Conservation (phyloP, 1,284 basidiomycete species). For the Stygiomarasmius scandens region DNA sequence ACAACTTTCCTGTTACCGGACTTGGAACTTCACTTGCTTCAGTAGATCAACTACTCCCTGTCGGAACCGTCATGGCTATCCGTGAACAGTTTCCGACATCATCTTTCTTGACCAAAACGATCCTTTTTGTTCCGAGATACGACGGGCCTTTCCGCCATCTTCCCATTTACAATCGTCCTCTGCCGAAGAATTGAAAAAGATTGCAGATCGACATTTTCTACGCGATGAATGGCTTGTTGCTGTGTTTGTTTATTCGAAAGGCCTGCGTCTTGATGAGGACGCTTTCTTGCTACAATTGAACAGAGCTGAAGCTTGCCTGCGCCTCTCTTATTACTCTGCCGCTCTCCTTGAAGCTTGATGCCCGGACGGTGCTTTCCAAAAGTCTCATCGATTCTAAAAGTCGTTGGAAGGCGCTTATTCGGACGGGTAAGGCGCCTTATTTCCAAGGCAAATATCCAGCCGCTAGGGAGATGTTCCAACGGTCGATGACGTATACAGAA, state of each 20-base stretch:
- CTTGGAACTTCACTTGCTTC: not conserved
- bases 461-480: slow-evolving; percentile 7
- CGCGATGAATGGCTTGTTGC: slow-evolving; percentile 24
- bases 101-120: not conserved
- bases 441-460: slow-evolving; percentile 14
- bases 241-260: slow-evolving; percentile 25
- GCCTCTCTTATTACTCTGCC: slow-evolving; percentile 22
- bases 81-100: not conserved
- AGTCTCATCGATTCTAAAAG: slow-evolving; percentile 7
- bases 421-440: slow-evolving; percentile 19
- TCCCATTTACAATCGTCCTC: not conserved
- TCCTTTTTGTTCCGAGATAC: not conserved
- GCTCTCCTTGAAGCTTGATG: slow-evolving; percentile 27
- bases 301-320: slow-evolving; percentile 25
- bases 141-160: not conserved
- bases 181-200: not conserved
- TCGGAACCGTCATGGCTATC: not conserved
- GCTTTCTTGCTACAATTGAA: slow-evolving; percentile 20
- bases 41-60: not conserved
- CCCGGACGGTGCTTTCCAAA: slow-evolving; percentile 16
- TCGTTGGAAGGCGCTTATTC: slow-evolving; percentile 16
- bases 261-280: slow-evolving; percentile 18
- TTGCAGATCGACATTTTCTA: not conserved
- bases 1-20: not conserved
- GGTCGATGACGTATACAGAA: not conserved